Conservation (phyloP, 2,329 filamentous ascomycete genomes). For the Bipolaris gigantea region DNA sequence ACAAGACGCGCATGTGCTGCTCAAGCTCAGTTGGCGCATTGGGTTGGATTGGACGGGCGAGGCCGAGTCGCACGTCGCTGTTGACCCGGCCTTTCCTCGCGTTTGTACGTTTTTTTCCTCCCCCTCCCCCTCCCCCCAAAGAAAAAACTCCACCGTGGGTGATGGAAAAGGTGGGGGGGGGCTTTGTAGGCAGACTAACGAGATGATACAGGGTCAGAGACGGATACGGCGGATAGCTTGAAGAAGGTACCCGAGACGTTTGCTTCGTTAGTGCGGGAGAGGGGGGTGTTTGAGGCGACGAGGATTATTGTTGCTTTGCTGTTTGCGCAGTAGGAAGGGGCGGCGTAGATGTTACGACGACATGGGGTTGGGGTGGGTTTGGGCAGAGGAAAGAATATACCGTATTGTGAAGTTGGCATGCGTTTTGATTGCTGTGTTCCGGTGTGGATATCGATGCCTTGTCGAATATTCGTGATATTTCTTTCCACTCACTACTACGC, state of each 20-base stretch:
- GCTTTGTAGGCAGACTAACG: background rate
- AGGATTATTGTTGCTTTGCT: conserved; percentile 64
- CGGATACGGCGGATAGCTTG: conserved; percentile 60
- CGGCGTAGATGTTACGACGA: background rate
- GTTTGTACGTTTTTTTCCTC: conserved; percentile 61
- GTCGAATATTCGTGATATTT: too few relatives aligned
- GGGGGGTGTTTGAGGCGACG: conserved; percentile 60
- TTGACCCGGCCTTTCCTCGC: conserved; percentile 60
- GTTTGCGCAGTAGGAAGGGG: conserved; percentile 30
- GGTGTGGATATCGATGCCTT: too few relatives aligned
- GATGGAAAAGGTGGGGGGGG: too few relatives aligned
- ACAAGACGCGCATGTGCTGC: conserved; percentile 44
- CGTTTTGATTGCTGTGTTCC: too few relatives aligned
- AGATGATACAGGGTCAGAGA: conserved; percentile 53
- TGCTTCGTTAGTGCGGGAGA: conserved; percentile 58
- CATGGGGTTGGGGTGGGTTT: background rate
- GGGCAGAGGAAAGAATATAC: background rate
- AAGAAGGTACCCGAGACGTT: conserved; percentile 64
- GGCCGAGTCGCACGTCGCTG: conserved; percentile 60
- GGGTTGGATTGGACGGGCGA: conserved; percentile 74
- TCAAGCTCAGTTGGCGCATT: conserved; percentile 65
- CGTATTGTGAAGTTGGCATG: background rate
- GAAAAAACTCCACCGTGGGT: too few relatives aligned
- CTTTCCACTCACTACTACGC: too few relatives aligned
- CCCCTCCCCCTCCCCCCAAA: too few relatives aligned